Evolutionary conservation across 148 eudicot species (phyloP).

Genomic region (Fagopyrum tataricum): DNA sequence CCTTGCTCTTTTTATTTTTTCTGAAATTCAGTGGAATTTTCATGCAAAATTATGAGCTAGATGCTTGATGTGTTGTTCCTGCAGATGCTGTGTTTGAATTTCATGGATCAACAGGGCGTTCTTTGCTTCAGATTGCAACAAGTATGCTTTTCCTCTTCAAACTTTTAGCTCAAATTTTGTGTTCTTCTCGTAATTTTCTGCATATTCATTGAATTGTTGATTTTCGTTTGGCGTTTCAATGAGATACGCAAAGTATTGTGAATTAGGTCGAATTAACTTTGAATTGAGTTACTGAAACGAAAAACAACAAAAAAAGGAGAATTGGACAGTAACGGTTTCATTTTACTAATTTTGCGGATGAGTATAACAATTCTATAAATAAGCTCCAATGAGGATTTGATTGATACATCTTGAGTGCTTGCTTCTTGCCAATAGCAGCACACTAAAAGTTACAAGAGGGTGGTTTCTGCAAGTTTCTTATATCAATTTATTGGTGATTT

Average conservation of each 20-base stretch:
- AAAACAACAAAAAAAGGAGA: too few species aligned
- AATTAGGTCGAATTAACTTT: too few species aligned
- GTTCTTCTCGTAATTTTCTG: neutral
- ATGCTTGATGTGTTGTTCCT: slow-evolving; percentile 2
- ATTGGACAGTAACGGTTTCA: too few species aligned
- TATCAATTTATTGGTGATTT: neutral
- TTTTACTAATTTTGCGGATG: too few species aligned
- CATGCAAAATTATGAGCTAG: neutral
- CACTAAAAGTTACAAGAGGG: neutral
- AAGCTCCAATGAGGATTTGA: too few species aligned
- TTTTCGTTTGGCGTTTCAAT: neutral
- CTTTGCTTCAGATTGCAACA: slow-evolving; percentile 52
- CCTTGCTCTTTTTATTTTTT: neutral
- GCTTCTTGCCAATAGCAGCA: neutral
- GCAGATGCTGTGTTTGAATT: slow-evolving; percentile 43
- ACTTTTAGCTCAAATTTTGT: neutral
- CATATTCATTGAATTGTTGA: neutral
- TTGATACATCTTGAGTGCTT: too few species aligned
- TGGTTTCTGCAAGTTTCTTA: neutral
- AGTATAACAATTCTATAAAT: too few species aligned
- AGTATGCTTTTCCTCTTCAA: slow-evolving; percentile 12
- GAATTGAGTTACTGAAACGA: too few species aligned
- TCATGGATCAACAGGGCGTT: slow-evolving; percentile 40
- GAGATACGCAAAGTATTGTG: too few species aligned
- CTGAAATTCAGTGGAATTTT: neutral